Conservation (phyloP, 805 yeast genomes). For the Candida loeiensis region DNA sequence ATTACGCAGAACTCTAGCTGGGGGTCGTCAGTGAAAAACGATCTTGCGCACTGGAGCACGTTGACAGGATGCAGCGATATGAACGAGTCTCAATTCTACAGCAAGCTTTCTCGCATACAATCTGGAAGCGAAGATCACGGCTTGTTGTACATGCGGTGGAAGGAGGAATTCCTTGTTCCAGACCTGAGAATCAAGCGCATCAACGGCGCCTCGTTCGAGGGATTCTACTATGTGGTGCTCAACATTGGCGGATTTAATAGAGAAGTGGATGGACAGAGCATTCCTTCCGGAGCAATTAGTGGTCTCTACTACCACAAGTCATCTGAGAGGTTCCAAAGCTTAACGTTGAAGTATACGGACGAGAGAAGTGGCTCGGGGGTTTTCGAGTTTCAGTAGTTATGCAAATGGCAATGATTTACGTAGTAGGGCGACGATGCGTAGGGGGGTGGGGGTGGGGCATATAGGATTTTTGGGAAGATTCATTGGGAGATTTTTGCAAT, state of each 20-base stretch:
- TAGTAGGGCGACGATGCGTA: no score
- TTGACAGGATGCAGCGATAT: conserved; percentile 49
- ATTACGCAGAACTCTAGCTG: conserved; percentile 56
- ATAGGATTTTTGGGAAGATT: no score
- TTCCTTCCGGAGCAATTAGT: conserved; percentile 60
- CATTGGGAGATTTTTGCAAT: no score
- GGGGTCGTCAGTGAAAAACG: conserved; percentile 44
- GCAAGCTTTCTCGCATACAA: conserved; percentile 28
- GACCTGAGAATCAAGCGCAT: conserved; percentile 63
- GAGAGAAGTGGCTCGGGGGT: conserved; percentile 38
- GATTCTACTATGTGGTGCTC: conserved; percentile 84
- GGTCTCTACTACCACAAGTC: conserved; percentile 81
- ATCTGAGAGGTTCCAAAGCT: conserved; percentile 77
- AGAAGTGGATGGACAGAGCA: conserved; percentile 7
- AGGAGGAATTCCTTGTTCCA: conserved; percentile 81
- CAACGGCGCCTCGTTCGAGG: conserved; percentile 82
- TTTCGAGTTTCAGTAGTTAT: conserved; percentile 21
- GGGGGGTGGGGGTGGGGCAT: no score
- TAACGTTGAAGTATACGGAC: conserved; percentile 57
- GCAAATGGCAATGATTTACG: no score
- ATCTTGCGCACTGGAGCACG: conserved; percentile 50
- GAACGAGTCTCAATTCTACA: conserved; percentile 28
- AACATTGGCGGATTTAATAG: conserved; percentile 47
- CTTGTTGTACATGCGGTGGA: conserved; percentile 86
- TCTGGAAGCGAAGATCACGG: conserved; percentile 27